Conservation (phyloP, 202 grass and related monocot genomes). For the Panicum virgatum region DNA sequence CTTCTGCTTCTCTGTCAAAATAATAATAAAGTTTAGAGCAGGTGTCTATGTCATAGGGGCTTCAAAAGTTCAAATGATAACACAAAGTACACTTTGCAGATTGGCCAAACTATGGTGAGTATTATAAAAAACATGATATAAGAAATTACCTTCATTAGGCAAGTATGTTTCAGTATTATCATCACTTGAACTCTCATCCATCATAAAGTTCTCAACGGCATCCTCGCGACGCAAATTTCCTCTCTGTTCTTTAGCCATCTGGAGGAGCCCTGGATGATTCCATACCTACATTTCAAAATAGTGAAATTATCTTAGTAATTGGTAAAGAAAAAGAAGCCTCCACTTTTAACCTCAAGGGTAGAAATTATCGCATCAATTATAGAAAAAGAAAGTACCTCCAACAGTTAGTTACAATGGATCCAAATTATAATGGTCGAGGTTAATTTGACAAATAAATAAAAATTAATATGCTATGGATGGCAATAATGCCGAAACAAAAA, state of each 20-base stretch:
- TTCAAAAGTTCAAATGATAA: conserved; percentile 13
- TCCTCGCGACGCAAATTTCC: conserved; percentile 62
- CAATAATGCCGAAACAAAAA: not conserved
- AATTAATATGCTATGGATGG: not conserved
- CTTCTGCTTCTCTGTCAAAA: conserved; percentile 77
- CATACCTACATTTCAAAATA: conserved; percentile 69
- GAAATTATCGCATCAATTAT: not conserved
- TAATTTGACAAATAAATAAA: not conserved
- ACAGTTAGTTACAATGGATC: not conserved
- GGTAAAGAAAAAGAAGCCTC: not conserved
- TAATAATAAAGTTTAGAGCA: conserved; percentile 1
- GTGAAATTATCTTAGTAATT: not conserved
- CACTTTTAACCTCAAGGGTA: not conserved
- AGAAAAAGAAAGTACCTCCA: not conserved
- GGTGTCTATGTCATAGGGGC: conserved; percentile 1
- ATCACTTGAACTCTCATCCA: conserved; percentile 86
- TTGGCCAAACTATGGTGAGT: not conserved
- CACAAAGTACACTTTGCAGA: not conserved
- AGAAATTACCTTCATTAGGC: conserved; percentile 65
- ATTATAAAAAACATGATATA: not conserved
- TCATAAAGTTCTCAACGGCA: conserved; percentile 75
- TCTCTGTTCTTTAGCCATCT: conserved; percentile 87
- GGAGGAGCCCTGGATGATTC: conserved; percentile 96
- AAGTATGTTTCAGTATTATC: conserved; percentile 81
- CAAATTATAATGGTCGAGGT: not conserved